These are phyloP conservation scores for Achlya hypogyna DNA, from an alignment of 352 stramenopile species.

Conservation along the genomic window DNA sequence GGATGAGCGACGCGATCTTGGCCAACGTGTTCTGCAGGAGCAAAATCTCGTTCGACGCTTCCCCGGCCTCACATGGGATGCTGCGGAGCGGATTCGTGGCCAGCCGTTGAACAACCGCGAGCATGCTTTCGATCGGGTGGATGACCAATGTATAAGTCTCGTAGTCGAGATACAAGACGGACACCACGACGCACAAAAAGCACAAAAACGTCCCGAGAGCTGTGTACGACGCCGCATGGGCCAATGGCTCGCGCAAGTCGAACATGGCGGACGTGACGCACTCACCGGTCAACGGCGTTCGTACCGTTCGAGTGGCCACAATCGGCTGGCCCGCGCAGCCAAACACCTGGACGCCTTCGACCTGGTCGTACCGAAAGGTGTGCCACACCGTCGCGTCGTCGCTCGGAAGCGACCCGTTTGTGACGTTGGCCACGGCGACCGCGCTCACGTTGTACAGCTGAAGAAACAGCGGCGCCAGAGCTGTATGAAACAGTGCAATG, in stretches of 20 bases:
- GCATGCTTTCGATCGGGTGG: constrained; percentile 88
- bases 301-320: constrained; percentile 49
- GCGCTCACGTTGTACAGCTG: not conserved
- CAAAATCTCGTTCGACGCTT: constrained; percentile 69
- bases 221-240: constrained; percentile 57
- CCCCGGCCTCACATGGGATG: constrained; percentile 65
- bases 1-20: constrained; percentile 80
- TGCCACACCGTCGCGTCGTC: constrained; percentile 33
- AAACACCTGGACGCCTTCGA: constrained; percentile 72
- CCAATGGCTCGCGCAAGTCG: constrained; percentile 50
- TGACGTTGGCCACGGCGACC: not conserved
- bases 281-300: constrained; percentile 20
- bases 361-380: constrained; percentile 42
- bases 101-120: constrained; percentile 80
- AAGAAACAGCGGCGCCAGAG: not conserved
- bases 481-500: not conserved
- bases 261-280: constrained; percentile 79
- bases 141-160: constrained; percentile 63
- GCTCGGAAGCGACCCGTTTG: not conserved
- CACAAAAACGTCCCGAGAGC: constrained; percentile 88
- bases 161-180: constrained; percentile 77
- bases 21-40: constrained; percentile 71
- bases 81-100: constrained; percentile 83
- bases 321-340: constrained; percentile 47
- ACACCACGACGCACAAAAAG: constrained; percentile 62